Evolutionary conservation across 345 rosid genomes (phyloP), one percentile per base, ranked within the genome.

Genomic region (Carallia pectinifolia): DNA sequence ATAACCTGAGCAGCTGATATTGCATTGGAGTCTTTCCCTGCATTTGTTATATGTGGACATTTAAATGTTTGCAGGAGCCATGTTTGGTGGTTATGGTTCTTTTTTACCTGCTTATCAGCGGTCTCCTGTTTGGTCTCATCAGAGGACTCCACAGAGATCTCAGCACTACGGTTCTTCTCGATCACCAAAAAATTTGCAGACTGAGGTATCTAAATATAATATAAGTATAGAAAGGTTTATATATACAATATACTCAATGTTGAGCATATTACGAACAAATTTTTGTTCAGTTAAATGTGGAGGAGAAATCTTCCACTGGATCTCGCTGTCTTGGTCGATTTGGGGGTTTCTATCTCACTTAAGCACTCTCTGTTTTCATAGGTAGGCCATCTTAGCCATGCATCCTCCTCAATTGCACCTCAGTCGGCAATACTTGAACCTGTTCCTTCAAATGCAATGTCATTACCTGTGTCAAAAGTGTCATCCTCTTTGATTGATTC

Each of bases 21-120:
- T 65, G 68, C 61, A 56, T 71, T 75, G 81, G 71, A 72, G 68
- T 65, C 64, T 64, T 69, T 73, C 29, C 62, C 64, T 64, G 66
- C 65, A 74, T 78, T 76, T 60, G 74, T 75, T 64, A 54, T 53
- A 68, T 80, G 23, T 68, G 68, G 62, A 53, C 54, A 63, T 83
- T 69, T 64, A 70, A 70, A 63, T 83, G 40, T 68, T 73, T 76
- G 67, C 88, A 96, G 99, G 99, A 72, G 82, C 99, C 48, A 92
- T 87, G 75, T 92, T 74, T 88, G 99, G 98, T 77, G 97, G 96
- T 53, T 96, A 96, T 76, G 99, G 99, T 78, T 96, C 99, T 36
- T 96, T 96, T 83, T 84, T 96, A 73, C 91, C 92, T 58, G 53
- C 92, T 65, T 81, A 85, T 81, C 87, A 85, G 58, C 92, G 98